phyloP scores from a whole-genome alignment of 2,329 filamentous ascomycete species.

The Talaromyces sp. region DNA sequence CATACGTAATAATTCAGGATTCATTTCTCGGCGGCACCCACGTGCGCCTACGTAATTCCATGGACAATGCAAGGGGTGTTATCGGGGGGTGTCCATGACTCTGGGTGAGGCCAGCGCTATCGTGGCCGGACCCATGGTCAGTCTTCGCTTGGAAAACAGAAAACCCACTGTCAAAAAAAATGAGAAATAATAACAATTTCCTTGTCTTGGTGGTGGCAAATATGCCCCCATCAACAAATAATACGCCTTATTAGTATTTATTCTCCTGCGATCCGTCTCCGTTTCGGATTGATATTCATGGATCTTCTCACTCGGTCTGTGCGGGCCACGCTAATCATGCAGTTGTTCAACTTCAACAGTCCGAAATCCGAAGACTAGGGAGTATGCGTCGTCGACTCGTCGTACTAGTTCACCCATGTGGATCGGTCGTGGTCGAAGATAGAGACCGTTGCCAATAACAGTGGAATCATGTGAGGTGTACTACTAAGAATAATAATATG shows the following conservation, averaged over 20 bases:
- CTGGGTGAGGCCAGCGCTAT: neutral
- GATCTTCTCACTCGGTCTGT: neutral
- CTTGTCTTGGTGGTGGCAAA: neutral
- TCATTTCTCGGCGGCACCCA: neutral
- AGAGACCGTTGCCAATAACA: neutral
- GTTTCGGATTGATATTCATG: neutral
- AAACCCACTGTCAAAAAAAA: neutral
- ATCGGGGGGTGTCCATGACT: neutral
- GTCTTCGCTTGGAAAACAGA: neutral
- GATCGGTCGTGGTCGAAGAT: neutral
- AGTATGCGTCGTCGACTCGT: too few species aligned
- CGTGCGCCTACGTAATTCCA: neutral
- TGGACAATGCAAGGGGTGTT: neutral
- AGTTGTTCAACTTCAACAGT: neutral
- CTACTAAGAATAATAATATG: too few species aligned
- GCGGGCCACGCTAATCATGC: neutral
- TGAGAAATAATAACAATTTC: neutral
- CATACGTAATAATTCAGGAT: neutral
- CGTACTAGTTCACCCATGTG: neutral
- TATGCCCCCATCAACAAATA: neutral
- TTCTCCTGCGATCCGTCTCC: too few species aligned
- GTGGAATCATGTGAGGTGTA: too few species aligned
- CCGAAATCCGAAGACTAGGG: neutral
- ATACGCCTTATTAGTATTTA: neutral
- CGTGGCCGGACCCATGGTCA: neutral